Conservation (phyloP, 2,329 filamentous ascomycete species). For the Epichloe baconii region DNA sequence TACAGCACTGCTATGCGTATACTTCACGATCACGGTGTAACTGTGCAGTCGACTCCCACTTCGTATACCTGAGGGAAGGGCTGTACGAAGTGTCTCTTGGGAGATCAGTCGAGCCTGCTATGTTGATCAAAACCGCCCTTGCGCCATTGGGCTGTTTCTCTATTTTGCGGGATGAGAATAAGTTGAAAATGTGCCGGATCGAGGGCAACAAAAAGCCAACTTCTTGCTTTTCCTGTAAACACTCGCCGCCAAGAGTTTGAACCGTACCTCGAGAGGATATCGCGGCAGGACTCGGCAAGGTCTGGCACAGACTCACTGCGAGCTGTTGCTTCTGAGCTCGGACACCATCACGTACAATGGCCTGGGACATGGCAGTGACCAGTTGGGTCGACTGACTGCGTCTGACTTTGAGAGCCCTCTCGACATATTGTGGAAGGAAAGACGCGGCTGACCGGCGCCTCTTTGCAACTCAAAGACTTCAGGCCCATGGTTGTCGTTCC, state of each 20-base stretch:
- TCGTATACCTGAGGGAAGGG: no score
- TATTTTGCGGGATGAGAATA: no score
- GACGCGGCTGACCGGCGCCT: not conserved
- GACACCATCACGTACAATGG: slow-evolving; percentile 4
- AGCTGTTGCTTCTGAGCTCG: slow-evolving; percentile 2
- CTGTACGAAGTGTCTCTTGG: not conserved
- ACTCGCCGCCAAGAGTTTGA: not conserved
- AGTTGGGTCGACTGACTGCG: not conserved
- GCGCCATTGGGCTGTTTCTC: no score
- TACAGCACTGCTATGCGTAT: no score
- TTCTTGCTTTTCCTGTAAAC: not conserved
- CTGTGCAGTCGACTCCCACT: no score
- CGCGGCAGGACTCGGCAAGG: slow-evolving; percentile 3
- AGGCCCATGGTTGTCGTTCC: not conserved
- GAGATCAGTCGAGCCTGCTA: no score
- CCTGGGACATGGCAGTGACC: not conserved
- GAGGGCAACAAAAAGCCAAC: no score
- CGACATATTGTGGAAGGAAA: not conserved
- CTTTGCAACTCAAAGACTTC: not conserved
- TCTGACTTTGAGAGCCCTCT: not conserved
- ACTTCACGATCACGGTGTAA: no score
- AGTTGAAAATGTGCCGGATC: no score
- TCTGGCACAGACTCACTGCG: slow-evolving; percentile 4
- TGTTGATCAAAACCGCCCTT: no score
- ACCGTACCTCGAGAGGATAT: not conserved